Base-by-base conservation (phyloP, 129 eudicot genomes). In the Centaurea solstitialis region DNA sequence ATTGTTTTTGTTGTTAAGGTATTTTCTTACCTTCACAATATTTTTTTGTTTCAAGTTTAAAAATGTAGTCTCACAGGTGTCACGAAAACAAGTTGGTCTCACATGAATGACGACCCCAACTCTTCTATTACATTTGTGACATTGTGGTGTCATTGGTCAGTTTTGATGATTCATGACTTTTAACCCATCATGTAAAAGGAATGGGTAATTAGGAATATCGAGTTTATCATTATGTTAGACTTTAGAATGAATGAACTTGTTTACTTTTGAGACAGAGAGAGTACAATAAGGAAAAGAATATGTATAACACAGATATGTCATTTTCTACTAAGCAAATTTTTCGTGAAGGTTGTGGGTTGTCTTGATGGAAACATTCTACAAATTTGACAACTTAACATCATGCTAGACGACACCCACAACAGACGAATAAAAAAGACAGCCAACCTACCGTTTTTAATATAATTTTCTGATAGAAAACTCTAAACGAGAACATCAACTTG, bases 371-470 rank as follows among this genome's bases (percentile, higher is more conserved):
- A 76, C 61, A 71, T 79, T 50, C 68, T 53, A 76, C 43, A 69
- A 13, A 72, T 9, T 26, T 82, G 81, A 83, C 74, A 47, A 76
- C 76, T 12, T 38, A 72, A 76, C 87, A 78, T 59, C 28, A 72
- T 61, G 62, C 45, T 15, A 61, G 38, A 78, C 59, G 75, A 67
- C 70, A 81, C 80, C 30, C 26, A 76, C 39, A 86, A 72, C 35
- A 76, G 79, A 83, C 81, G 80, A 78, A 64, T 39, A 69, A 69
- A 69, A 23, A 47, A 81, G 76, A 79, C 72, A 43, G 81, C 45
- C 33, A 53, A 28, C 67, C 47, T 26, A 23, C 20, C 23, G 67
- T 69, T 38, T 73, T 18, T 66, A 37, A 38, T 20, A 68, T 33
- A n/a, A n/a, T 68, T 12, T 57, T 40, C 64, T 39, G 7, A 41